phyloP scores from a whole-genome alignment of 2,329 filamentous ascomycete genomes.

The Hansfordia pulvinata region DNA sequence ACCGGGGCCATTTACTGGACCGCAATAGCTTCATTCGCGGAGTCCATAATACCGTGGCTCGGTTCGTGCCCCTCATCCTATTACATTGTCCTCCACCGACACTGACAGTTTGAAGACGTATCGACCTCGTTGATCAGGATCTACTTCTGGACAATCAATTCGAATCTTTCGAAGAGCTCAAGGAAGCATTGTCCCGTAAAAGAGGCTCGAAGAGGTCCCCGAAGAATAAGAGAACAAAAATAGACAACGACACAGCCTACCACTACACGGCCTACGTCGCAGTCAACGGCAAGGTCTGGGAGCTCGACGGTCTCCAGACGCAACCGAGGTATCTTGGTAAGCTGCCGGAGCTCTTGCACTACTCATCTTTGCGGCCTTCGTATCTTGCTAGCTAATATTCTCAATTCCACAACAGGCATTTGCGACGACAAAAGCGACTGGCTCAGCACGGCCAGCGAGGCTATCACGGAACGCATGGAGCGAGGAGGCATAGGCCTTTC shows the following conservation, averaged over 20 bases:
- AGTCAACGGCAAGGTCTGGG: slow-evolving; percentile 63
- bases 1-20: slow-evolving; percentile 64
- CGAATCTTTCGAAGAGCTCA: slow-evolving; percentile 18
- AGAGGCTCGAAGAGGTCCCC: slow-evolving; percentile 16
- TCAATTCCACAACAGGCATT: slow-evolving; percentile 12
- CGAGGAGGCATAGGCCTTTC: slow-evolving; percentile 49
- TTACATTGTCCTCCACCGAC: slow-evolving; percentile 3
- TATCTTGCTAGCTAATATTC: slow-evolving; percentile 5
- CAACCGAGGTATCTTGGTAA: slow-evolving; percentile 53
- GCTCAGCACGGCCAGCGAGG: slow-evolving; percentile 48
- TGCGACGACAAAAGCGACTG: slow-evolving; percentile 40
- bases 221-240: slow-evolving; percentile 22
- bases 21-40: slow-evolving; percentile 63
- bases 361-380: slow-evolving; percentile 4
- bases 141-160: slow-evolving; percentile 47
- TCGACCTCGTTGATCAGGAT: slow-evolving; percentile 64
- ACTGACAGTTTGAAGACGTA: slow-evolving; percentile 42
- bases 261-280: slow-evolving; percentile 89
- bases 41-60: slow-evolving; percentile 79
- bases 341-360: slow-evolving; percentile 2
- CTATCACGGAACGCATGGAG: slow-evolving; percentile 57
- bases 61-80: slow-evolving; percentile 24
- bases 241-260: slow-evolving; percentile 48
- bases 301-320: slow-evolving; percentile 71
- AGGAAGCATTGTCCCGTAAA: slow-evolving; percentile 5